Evolutionary conservation across 2,329 filamentous ascomycete genomes (phyloP), one percentile per base, ranked within the genome.

Genomic region (Thelonectria discophora): DNA sequence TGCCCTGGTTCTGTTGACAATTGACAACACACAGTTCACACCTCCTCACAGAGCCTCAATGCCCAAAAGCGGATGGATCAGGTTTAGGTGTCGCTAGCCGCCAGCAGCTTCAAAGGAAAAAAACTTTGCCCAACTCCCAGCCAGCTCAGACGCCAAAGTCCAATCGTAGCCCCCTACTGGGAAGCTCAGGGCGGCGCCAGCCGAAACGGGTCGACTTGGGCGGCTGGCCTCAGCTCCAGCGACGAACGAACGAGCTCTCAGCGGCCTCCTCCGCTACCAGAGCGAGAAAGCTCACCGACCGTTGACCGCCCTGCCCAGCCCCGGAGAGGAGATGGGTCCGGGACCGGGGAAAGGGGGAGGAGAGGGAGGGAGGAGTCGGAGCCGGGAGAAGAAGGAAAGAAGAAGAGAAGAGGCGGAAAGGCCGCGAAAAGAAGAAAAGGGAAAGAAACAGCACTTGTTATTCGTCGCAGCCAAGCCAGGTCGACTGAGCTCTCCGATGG

Each of bases 1-100:
- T 55, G 49, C 43, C 37, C 51, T 63, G 32, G 52, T 51, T 40
- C 40, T 42, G 32, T 39, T n/a, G 45, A 60, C 52, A 21, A 57
- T 37, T 39, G 59, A 58, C 59, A 58, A 49, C 63, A 58, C 57
- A 67, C 60, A 61, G 57, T 67, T 67, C 69, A 65, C 55, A 60
- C 55, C 48, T 62, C 55, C 65, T 66, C 68, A 58, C 47, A 62
- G 63, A 65, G 65, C 65, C 63, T 64, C 63, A 60, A 60, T 55
- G 62, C 55, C 65, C 62, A 45, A 51, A 51, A 53, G 46, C 32
- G 52, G 48, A 56, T 52, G 52, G 52, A 52, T 46, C 58, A 56
- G 58, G 58, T 48, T 60, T 56, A 51, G 58, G 58, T 47, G 58
- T 68, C 59, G 61, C 60, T 63, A 69, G 56, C 57, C 61, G 68